Base-by-base conservation (phyloP, 768 basidiomycete species). In the Rhodotorula babjevae region DNA sequence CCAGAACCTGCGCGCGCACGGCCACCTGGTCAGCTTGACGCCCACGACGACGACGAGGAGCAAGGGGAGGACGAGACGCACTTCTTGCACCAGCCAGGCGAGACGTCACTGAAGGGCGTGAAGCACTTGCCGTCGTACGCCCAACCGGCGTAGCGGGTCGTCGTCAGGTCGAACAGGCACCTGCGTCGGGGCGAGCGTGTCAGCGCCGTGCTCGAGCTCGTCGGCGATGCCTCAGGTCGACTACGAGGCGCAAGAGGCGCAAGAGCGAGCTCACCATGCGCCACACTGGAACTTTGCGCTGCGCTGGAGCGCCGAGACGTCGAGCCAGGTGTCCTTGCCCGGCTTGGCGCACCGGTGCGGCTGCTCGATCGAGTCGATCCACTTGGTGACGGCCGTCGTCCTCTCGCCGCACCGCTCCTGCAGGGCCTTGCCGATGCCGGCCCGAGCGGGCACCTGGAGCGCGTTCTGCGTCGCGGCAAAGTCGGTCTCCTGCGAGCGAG, bases 291-390 rank as follows among this genome's bases (percentile, higher is more conserved):
- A 71, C 15, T 57, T 61, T 2, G 69, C 64, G 33, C 53, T 57
- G 27, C 69, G 59, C 61, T 71, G 69, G 1, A 71, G 36, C 25
- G 44, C 25, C 6, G 33, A 12, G 2, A n/a, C 29, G 46, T 62
- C 65, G n/a, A 65, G 53, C 21, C n/a, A n/a, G n/a, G n/a, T n/a
- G n/a, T n/a, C n/a, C n/a, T 49, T 14, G n/a, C 16, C 16, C 7
- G 14, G 42, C 21, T 56, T 60, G 53, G 6, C 56, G 65, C 69
- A 71, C 6, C 44, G 42, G 15, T 42, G 1, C 0, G 69, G 69
- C 29, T 44, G 42, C 69, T 71, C 69, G 58, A 71, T n/a, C 63
- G 64, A 62, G 65, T 71, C 52, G 69, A 71, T 71, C 69, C 69
- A 71, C 27, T 62, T 55, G 14, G 69, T 65, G 25, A 71, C n/a